These are phyloP conservation scores for Diaporthe citriasiana DNA, from an alignment of 2,329 filamentous ascomycete genomes.

Conservation along the genomic window DNA sequence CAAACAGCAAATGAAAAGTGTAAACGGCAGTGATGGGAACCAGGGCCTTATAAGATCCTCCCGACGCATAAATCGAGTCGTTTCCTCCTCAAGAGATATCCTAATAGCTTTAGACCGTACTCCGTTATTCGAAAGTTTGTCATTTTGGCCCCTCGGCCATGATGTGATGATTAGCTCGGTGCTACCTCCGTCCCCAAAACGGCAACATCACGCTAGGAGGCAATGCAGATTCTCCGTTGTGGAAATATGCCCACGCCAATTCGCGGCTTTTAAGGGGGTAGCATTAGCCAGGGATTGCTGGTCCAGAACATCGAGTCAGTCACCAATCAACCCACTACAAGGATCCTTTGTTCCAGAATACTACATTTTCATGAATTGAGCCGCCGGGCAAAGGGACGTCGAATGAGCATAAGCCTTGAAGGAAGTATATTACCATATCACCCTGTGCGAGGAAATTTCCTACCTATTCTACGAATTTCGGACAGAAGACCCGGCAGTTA, in stretches of 20 bases:
- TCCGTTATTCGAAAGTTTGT: not conserved
- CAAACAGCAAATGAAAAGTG: too few relatives aligned
- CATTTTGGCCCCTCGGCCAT: not conserved
- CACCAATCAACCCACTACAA: not conserved
- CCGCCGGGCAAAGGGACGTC: not conserved
- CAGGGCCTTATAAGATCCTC: not conserved
- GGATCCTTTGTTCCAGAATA: not conserved
- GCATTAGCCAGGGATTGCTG: constrained; percentile 9
- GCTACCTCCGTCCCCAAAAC: constrained; percentile 16
- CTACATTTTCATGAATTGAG: not conserved
- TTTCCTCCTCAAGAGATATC: not conserved
- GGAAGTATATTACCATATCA: not conserved
- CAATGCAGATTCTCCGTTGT: constrained; percentile 17
- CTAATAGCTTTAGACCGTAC: not conserved
- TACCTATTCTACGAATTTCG: not conserved
- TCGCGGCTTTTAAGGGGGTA: constrained; percentile 3
- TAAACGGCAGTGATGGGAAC: not conserved
- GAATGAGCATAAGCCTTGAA: constrained; percentile 12
- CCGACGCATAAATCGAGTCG: not conserved
- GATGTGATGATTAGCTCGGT: not conserved
- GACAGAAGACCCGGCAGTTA: not conserved
- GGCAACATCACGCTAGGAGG: constrained; percentile 6
- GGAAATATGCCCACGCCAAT: constrained; percentile 9
- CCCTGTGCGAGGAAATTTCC: not conserved
- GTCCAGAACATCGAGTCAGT: not conserved